Evolutionary conservation across 2,329 filamentous ascomycete species (phyloP).

Genomic region (Aspergillus sp.): DNA sequence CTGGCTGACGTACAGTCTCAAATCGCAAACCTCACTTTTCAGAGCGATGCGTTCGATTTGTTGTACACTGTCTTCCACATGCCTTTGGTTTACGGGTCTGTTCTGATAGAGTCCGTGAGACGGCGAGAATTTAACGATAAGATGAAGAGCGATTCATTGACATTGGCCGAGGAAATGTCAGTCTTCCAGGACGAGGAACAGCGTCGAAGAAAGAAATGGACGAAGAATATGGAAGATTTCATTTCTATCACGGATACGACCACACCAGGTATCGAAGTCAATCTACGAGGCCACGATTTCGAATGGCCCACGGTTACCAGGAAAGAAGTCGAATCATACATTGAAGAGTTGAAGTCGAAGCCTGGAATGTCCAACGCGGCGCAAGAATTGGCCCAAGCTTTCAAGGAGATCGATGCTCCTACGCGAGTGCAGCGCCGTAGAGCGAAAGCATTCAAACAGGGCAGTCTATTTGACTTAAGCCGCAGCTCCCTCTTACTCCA

Average conservation of each 20-base stretch:
- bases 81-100: constrained; percentile 85
- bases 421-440: constrained; percentile 84
- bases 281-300: constrained; percentile 74
- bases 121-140: constrained; percentile 91
- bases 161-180: constrained; percentile 88
- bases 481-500: constrained; percentile 80
- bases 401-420: constrained; percentile 76
- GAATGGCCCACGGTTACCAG: constrained; percentile 77
- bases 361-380: constrained; percentile 66
- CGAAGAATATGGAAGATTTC: constrained; percentile 76
- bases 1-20: constrained; percentile 71
- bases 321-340: constrained; percentile 73
- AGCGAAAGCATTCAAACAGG: constrained; percentile 92
- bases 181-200: constrained; percentile 90
- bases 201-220: constrained; percentile 84
- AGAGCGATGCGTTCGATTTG: constrained; percentile 78
- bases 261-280: constrained; percentile 79
- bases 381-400: constrained; percentile 70
- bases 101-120: constrained; percentile 80
- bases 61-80: constrained; percentile 78
- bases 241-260: constrained; percentile 66
- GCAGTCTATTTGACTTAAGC: constrained; percentile 91
- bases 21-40: constrained; percentile 69
- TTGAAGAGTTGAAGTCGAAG: constrained; percentile 64
- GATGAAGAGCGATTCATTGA: constrained; percentile 81